Conservation (phyloP, 495 filamentous ascomycete genomes). For the Polyplosphaeria fusca region DNA sequence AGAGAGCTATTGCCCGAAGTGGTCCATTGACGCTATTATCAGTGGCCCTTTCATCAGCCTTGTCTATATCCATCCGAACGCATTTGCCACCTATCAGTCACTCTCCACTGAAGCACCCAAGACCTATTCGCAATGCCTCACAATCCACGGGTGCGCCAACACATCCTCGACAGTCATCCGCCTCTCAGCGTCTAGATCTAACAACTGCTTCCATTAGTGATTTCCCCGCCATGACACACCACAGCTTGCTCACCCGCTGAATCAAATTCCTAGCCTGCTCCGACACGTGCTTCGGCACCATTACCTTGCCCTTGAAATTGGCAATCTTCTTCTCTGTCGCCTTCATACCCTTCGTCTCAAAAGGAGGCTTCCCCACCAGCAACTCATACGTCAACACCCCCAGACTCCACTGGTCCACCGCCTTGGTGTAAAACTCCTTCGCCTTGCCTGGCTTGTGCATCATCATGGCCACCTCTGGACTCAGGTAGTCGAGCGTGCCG, state of each 20-base stretch:
- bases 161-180: not conserved
- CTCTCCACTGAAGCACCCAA: no score
- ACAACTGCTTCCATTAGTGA: not conserved
- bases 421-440: slow-evolving; percentile 16
- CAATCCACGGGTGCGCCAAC: not conserved
- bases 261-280: slow-evolving; percentile 20
- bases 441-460: not conserved
- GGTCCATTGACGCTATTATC: no score
- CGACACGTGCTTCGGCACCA: slow-evolving; percentile 8
- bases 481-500: slow-evolving; percentile 26
- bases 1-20: no score
- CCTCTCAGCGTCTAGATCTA: not conserved
- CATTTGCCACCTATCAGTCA: no score
- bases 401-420: slow-evolving; percentile 25
- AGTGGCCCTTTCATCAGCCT: no score
- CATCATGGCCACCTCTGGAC: slow-evolving; percentile 21
- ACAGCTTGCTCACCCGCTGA: no score
- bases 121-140: not conserved
- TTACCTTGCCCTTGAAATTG: slow-evolving; percentile 10
- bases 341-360: slow-evolving; percentile 12
- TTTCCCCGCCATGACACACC: no score
- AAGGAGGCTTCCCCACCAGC: slow-evolving; percentile 21
- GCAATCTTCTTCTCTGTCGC: slow-evolving; percentile 22
- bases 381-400: slow-evolving; percentile 28
- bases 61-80: no score